Evolutionary conservation across 2,329 filamentous ascomycete species (phyloP), one percentile per base, ranked within the genome.

Genomic region (Fusarium albidum): DNA sequence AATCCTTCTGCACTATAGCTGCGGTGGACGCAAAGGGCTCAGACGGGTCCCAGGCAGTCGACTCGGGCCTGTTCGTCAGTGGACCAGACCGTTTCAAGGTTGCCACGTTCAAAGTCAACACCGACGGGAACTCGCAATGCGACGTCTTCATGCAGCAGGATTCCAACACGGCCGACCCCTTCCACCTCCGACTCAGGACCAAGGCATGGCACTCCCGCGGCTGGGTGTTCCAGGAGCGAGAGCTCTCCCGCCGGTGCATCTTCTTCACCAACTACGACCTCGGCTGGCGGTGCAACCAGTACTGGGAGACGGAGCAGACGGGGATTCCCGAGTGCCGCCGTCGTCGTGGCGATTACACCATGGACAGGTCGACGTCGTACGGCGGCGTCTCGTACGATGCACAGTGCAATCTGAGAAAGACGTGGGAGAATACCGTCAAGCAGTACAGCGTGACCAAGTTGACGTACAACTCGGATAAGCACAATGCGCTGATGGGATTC

Each of bases 141-240:
- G n/a, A n/a, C n/a, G n/a, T n/a, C n/a, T n/a, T n/a, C n/a, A n/a
- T n/a, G n/a, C n/a, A n/a, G n/a, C n/a, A n/a, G n/a, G n/a, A n/a
- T n/a, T n/a, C n/a, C 11, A 6, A 42, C 9, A 42, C 39, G 3
- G 39, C 15, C 15, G 10, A 29, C 13, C 27, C 39, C 8, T 42
- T 42, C 39, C 39, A 25, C 8, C 39, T 42, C 15, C 15, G 39
- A 18, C 39, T 42, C 15, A 14, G 18, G n/a, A 17, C 8, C 39
- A 42, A 42, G 15, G 27, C 39, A 42, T 42, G 39, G 39, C 39
- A 42, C 12, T 42, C 39, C 15, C 39, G 39, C 26, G 39, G 39
- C 15, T 42, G 39, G 39, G 39, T 42, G 17, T 42, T 42, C 12
- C 39, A 42, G 12, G 39, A 42, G 18, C 27, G 39, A 31, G 39